phyloP scores from a whole-genome alignment of 2,329 filamentous ascomycete species.

The Hypomyces perniciosus region DNA sequence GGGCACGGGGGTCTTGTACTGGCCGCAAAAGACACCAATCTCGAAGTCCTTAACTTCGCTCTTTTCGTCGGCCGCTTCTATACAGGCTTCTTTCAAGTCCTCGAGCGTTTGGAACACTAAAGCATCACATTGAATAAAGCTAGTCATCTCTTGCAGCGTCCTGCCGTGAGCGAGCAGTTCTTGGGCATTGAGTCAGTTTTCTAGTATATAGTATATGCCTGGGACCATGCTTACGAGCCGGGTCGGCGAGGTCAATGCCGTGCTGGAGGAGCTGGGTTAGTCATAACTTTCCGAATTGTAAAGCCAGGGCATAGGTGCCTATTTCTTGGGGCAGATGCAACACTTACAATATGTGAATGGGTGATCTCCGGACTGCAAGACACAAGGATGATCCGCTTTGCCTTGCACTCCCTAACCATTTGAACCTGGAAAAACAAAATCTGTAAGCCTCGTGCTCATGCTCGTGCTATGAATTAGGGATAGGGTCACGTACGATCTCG shows the following conservation, averaged over 20 bases:
- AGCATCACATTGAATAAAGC: constrained; percentile 35
- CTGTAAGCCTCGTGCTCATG: neutral
- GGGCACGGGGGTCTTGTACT: constrained; percentile 75
- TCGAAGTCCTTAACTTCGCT: constrained; percentile 63
- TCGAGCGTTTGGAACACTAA: constrained; percentile 59
- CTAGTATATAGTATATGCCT: neutral
- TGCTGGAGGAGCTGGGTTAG: constrained; percentile 25
- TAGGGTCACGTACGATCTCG: constrained; percentile 17
- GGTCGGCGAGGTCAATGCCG: constrained; percentile 43
- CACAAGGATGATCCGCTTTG: constrained; percentile 75
- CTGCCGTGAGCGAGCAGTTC: constrained; percentile 38
- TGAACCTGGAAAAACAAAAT: constrained; percentile 19
- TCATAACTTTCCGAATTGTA: neutral
- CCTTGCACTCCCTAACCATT: constrained; percentile 81
- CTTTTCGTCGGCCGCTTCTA: constrained; percentile 58
- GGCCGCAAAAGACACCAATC: constrained; percentile 85
- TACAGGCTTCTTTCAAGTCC: constrained; percentile 75
- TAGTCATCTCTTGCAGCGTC: constrained; percentile 32
- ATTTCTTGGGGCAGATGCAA: neutral
- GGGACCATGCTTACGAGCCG: constrained; percentile 21
- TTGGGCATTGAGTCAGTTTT: constrained; percentile 6
- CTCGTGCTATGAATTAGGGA: neutral
- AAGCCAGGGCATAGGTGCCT: neutral
- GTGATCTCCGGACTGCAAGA: constrained; percentile 78
- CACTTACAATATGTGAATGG: constrained; percentile 76